Evolutionary conservation across 768 basidiomycete genomes (phyloP), one percentile per base, ranked within the genome.

Genomic region (Pleurotus ostreatus): DNA sequence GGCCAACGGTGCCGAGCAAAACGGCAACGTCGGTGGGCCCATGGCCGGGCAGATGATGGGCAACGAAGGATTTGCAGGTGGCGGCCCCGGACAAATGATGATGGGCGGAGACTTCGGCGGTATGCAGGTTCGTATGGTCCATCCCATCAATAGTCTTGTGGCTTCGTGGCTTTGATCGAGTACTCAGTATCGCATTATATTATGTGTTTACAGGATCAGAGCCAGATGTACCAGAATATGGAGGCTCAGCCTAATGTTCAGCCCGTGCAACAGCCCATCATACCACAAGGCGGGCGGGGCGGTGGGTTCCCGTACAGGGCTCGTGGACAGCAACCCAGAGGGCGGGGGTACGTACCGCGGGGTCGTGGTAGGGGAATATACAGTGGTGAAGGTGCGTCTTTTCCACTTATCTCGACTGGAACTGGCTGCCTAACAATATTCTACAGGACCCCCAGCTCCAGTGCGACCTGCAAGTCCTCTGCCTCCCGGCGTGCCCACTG

Each of bases 401-500:
- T 34, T 34, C 30, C 2, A 34, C 11, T 34, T 11, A 9, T 34
- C 30, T 30, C 4, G 26, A 34, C 30, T 4, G 8, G 11, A 11
- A 11, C 9, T 34, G 30, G 30, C 30, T 11, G 8, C 11, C 30
- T 34, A 11, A 34, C 30, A 34, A 2, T 34, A 34, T 25, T 30
- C 51, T 69, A 66, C 58, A 54, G 70, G 70, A 16, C 79, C 82
- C 22, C 74, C 77, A 55, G 75, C 77, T 5, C 84, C 88, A 40
- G 84, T 84, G 37, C 81, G 91, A 57, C 86, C 92, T 3, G 87
- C 90, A 5, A 93, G 92, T 0, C 92, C 92, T 15, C 78, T 94
- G 1, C 92, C 92, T 1, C 90, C 92, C 12, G 86, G 86, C 57
- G 92, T 94, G 16, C 92, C 92, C 1, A 94, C 92, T 0, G 92